phyloP scores from a whole-genome alignment of 163 green algal genomes.

The Volvox carteri region DNA sequence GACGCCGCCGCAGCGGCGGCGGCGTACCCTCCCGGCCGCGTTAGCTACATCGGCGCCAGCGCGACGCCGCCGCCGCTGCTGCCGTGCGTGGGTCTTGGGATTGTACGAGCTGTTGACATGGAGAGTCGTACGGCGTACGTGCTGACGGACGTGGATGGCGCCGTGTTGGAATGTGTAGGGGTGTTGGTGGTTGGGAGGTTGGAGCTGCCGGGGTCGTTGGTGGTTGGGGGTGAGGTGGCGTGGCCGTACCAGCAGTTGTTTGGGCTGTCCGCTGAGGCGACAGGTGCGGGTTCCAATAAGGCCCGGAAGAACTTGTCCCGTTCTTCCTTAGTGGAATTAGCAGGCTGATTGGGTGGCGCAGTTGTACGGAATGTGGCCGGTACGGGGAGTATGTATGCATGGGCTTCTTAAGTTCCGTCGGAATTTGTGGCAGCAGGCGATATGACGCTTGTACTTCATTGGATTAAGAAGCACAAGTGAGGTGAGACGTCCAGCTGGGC shows the following conservation, averaged over 20 bases:
- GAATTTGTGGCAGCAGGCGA: no score
- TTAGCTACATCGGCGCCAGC: conserved; percentile 34
- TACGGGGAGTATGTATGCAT: no score
- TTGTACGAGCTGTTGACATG: conserved; percentile 78
- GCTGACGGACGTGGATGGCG: conserved; percentile 63
- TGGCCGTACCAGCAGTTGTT: conserved; percentile 49
- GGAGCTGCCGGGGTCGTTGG: conserved; percentile 50
- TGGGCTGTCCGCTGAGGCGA: conserved; percentile 47
- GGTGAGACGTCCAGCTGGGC: no score
- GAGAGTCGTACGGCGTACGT: conserved; percentile 62
- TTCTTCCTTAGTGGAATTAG: conserved; percentile 42
- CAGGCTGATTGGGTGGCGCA: no score
- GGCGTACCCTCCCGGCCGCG: conserved; percentile 26
- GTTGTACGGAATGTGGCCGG: no score
- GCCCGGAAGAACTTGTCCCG: conserved; percentile 48
- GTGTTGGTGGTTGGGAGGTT: conserved; percentile 58
- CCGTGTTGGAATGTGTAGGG: conserved; percentile 62
- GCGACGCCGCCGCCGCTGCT: conserved; percentile 25
- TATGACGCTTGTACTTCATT: no score
- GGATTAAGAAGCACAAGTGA: no score
- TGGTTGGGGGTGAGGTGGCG: conserved; percentile 50
- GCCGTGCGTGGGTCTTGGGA: conserved; percentile 76
- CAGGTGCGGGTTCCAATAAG: conserved; percentile 35
- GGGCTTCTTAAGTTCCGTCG: no score
- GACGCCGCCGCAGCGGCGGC: conserved; percentile 6